These are phyloP conservation scores for Mytilinidion resinicola DNA, from an alignment of 495 filamentous ascomycete species.

Conservation along the genomic window DNA sequence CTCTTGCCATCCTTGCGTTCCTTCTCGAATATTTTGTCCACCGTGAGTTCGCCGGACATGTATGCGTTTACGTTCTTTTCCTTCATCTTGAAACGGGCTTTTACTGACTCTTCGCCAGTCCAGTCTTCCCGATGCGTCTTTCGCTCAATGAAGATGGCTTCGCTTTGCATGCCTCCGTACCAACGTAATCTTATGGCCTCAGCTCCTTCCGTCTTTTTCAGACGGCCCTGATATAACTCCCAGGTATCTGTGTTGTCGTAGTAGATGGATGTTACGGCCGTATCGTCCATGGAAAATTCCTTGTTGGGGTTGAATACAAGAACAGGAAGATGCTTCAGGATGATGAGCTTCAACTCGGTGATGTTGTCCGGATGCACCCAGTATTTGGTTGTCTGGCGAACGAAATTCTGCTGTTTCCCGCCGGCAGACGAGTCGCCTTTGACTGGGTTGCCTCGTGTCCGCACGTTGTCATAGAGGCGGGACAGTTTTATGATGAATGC, in stretches of 20 bases:
- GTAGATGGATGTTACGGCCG: slow-evolving; percentile 96
- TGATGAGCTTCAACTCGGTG: slow-evolving; percentile 93
- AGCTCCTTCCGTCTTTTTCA: slow-evolving; percentile 97
- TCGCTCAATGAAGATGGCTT: slow-evolving; percentile 93
- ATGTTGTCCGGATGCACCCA: slow-evolving; percentile 99
- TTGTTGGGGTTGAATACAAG: slow-evolving; percentile 97
- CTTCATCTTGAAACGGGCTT: slow-evolving; percentile 89
- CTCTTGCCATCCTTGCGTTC: slow-evolving; percentile 89
- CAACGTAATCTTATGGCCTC: slow-evolving; percentile 94
- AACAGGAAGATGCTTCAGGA: slow-evolving; percentile 95
- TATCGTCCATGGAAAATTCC: slow-evolving; percentile 83
- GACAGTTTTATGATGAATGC: slow-evolving; percentile 92
- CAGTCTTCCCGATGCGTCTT: slow-evolving; percentile 99
- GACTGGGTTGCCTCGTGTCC: slow-evolving; percentile 85
- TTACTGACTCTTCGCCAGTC: slow-evolving; percentile 98
- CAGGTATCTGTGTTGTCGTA: slow-evolving; percentile 91
- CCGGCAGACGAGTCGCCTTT: slow-evolving; percentile 88
- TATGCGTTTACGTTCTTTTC: slow-evolving; percentile 96
- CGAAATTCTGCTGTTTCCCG: slow-evolving; percentile 88
- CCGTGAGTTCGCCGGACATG: slow-evolving; percentile 70
- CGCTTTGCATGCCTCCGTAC: slow-evolving; percentile 93
- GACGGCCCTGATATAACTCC: slow-evolving; percentile 84
- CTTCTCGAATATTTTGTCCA: slow-evolving; percentile 84
- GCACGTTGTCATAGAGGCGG: slow-evolving; percentile 87
- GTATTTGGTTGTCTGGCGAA: slow-evolving; percentile 97